Evolutionary conservation across 202 grass and related monocot genomes (phyloP).

Genomic region (Panicum virgatum): DNA sequence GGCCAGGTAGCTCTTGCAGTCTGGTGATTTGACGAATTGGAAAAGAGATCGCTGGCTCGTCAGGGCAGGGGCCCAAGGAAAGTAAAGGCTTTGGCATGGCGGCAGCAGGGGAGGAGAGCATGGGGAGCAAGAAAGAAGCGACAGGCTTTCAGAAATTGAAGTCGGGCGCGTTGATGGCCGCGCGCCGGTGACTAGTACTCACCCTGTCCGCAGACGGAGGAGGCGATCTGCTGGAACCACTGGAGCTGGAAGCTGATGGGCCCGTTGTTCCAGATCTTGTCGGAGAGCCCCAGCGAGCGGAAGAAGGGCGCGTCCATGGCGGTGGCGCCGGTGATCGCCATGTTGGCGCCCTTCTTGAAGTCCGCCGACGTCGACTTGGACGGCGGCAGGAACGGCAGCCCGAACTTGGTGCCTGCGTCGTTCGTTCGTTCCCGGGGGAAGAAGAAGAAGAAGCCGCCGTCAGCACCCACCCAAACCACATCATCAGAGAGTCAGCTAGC

Average conservation of each 20-base stretch:
- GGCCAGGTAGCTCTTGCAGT: conserved; percentile 61
- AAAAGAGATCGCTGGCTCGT: neutral
- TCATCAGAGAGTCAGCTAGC: too few species aligned
- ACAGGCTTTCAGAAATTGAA: conserved; percentile 7
- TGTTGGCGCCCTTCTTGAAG: conserved; percentile 86
- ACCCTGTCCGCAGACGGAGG: conserved; percentile 54
- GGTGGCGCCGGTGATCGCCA: conserved; percentile 84
- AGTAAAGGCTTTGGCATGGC: neutral
- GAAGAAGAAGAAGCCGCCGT: neutral
- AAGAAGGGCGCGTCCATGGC: conserved; percentile 80
- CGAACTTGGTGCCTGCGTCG: conserved; percentile 50
- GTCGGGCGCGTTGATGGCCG: too few species aligned
- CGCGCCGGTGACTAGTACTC: neutral
- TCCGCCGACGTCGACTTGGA: conserved; percentile 61
- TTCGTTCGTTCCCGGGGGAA: too few species aligned
- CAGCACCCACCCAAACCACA: neutral
- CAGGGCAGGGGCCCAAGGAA: neutral
- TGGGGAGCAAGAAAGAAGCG: neutral
- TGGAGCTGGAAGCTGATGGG: conserved; percentile 74
- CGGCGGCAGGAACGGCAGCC: conserved; percentile 71
- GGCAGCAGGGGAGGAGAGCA: neutral
- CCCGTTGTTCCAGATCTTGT: conserved; percentile 83
- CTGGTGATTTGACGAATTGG: conserved; percentile 3
- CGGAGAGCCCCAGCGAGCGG: conserved; percentile 63
- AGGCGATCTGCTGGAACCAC: conserved; percentile 68